phyloP scores from a whole-genome alignment of 768 basidiomycete genomes.

The Lentinula lateritia region DNA sequence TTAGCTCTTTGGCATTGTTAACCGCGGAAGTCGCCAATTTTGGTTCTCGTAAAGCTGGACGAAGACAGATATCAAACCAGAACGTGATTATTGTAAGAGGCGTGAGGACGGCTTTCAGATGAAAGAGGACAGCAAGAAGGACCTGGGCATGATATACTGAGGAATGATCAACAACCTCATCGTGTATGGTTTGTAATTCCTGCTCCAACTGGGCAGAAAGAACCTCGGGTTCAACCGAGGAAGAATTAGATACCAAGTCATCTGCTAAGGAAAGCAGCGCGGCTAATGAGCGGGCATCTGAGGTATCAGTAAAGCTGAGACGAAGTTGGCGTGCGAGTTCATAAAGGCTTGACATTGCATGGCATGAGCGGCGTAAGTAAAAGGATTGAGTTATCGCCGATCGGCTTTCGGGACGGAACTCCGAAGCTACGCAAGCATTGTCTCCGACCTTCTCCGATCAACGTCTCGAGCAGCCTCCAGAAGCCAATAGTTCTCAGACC shows the following conservation, averaged over 20 bases:
- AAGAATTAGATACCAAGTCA: conserved; percentile 49
- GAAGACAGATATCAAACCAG: conserved; percentile 80
- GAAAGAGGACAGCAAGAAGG: conserved; percentile 61
- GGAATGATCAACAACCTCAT: conserved; percentile 60
- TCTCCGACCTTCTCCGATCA: not conserved
- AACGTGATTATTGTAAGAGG: conserved; percentile 63
- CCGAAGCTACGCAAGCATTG: not conserved
- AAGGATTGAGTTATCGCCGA: not conserved
- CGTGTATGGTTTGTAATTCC: conserved; percentile 59
- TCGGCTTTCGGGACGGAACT: not conserved
- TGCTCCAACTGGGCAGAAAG: conserved; percentile 53
- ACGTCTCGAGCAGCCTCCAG: not conserved
- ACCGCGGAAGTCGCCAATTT: conserved; percentile 53
- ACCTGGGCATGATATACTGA: conserved; percentile 57
- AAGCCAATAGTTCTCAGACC: not conserved
- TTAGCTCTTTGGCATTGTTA: conserved; percentile 66
- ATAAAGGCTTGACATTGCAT: conserved; percentile 19
- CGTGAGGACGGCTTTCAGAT: conserved; percentile 56
- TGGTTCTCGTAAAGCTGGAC: conserved; percentile 74
- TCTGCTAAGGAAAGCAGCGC: conserved; percentile 48
- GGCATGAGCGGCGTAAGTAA: not conserved
- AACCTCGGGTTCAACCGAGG: conserved; percentile 38
- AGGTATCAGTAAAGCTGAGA: conserved; percentile 46
- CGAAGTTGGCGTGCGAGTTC: conserved; percentile 49
- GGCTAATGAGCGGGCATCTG: conserved; percentile 44